A percentile compares a stretch with the other conserved stretches of the same genome.
phyloP scores from a whole-genome alignment of 2,329 filamentous ascomycete genomes.

The Pseudogymnoascus sp. region DNA sequence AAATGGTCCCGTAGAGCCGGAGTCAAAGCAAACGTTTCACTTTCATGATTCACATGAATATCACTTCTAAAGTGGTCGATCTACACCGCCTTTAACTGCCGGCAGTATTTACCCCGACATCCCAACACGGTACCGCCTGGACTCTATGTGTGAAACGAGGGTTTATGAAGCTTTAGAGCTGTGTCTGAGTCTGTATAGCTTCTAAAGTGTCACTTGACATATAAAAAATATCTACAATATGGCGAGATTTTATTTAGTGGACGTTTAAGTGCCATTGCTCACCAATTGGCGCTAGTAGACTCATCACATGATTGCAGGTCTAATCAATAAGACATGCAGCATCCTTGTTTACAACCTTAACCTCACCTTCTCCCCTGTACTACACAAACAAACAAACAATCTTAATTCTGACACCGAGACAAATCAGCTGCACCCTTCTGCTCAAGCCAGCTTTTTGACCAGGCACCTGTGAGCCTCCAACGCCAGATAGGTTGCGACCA shows the following conservation, averaged over 20 bases:
- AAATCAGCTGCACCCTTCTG: not conserved
- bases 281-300: not conserved
- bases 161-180: not conserved
- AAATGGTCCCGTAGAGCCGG: not conserved
- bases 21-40: not conserved
- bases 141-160: not conserved
- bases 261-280: not conserved
- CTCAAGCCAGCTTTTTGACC: not conserved
- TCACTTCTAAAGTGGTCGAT: not conserved
- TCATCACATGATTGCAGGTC: not conserved
- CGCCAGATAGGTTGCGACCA: not conserved
- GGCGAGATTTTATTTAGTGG: not conserved
- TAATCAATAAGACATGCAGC: not conserved
- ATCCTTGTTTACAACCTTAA: not conserved
- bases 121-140: not conserved
- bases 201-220: not conserved
- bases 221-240: not conserved
- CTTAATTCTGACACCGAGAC: not conserved
- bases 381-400: not conserved
- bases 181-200: not conserved
- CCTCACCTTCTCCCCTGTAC: not conserved
- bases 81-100: conserved; percentile 5
- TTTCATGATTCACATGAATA: not conserved
- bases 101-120: not conserved
- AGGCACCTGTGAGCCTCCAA: not conserved